Conservation (phyloP, 2,329 filamentous ascomycete species). For the Phymatotrichopsis omnivora region DNA sequence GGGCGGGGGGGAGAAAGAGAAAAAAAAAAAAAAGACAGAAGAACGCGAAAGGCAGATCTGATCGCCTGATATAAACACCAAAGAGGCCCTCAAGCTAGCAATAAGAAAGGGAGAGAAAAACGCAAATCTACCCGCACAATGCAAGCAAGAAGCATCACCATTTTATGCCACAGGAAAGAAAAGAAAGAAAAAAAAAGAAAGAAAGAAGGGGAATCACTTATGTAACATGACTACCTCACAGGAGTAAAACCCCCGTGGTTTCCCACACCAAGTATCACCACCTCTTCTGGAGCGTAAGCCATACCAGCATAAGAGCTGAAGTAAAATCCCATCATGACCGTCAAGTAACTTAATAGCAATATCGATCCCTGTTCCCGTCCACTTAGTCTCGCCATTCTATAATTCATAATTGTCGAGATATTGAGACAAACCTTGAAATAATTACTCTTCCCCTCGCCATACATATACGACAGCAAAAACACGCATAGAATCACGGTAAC, state of each 20-base stretch:
- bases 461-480: slow-evolving; percentile 93
- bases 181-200: too few relatives aligned
- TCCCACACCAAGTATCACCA: slow-evolving; percentile 21
- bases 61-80: too few relatives aligned
- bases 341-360: slow-evolving; percentile 81
- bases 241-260: slow-evolving; percentile 18
- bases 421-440: slow-evolving; percentile 67
- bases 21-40: not conserved
- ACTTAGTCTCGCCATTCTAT: slow-evolving; percentile 1
- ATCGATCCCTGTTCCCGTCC: slow-evolving; percentile 60
- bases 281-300: slow-evolving; percentile 13
- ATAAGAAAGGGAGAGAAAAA: too few relatives aligned
- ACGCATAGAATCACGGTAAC: slow-evolving; percentile 92
- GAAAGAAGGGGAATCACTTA: not conserved
- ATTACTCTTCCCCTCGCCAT: slow-evolving; percentile 97
- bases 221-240: slow-evolving; percentile 6
- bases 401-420: not conserved
- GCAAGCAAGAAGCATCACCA: too few relatives aligned
- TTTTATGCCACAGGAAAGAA: too few relatives aligned
- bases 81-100: too few relatives aligned
- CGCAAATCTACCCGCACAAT: too few relatives aligned
- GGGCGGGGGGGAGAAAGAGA: not conserved
- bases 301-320: slow-evolving; percentile 56
- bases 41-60: too few relatives aligned
- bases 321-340: slow-evolving; percentile 86